Evolutionary conservation across 1,284 basidiomycete species (phyloP), one percentile per base, ranked within the genome.

Genomic region (Volvariella surrecta): DNA sequence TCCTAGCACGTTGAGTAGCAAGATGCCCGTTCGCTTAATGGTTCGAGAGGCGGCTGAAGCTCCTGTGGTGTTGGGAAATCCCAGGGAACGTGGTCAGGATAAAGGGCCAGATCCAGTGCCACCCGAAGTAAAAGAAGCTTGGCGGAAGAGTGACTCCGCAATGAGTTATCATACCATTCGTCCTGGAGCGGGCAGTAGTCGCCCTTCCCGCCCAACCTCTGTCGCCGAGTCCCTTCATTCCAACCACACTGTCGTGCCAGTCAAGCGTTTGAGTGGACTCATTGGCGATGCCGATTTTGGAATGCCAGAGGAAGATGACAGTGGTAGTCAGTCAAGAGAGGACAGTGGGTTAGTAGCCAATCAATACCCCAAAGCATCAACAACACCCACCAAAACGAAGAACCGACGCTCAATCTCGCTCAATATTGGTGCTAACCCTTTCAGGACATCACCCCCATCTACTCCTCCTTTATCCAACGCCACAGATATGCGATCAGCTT

Each of bases 71-170:
- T 15, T 15, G 9, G 9, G 9, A 9, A 9, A 47, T 31, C 42
- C 52, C 24, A 50, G 35, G 15, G 39, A 47, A 28, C 24, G 41
- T 32, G 45, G 54, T 35, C 41, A 41, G 32, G 50, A 52, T 35
- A 51, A 52, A 46, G 47, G 37, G 40, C 39, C 46, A 35, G 39
- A 37, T 37, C 47, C 46, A 34, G 45, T 50, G 34, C 46, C 46
- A 32, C 46, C 48, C 15, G 61, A 69, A 45, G 54, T 56, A 52
- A 83, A 78, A 62, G 82, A 85, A 49, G 63, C 70, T 28, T 81
- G 79, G 75, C 64, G 83, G 50, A 82, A 81, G 60, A 84, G 81
- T 51, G 84, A 87, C 59, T 77, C 83, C 4, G 84, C 82, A 9
- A 76, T 80, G 57, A 80, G 81, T 54, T 76, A 81, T 54, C 71